Conservation (phyloP, 805 yeast genomes). For the Sugiyamaella qingdaonensis region DNA sequence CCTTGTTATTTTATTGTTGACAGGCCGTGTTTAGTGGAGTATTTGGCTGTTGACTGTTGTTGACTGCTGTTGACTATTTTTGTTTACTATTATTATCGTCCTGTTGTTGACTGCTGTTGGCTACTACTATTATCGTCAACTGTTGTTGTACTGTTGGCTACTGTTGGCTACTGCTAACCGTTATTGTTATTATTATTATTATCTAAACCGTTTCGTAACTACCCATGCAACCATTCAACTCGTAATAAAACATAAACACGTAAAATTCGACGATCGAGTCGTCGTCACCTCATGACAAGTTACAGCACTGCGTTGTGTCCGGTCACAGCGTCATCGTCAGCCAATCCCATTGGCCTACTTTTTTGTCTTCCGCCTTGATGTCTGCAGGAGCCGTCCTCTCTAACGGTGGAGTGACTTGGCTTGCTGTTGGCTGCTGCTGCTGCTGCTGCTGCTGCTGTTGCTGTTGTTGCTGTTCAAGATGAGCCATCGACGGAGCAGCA, state of each 20-base stretch:
- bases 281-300: background rate
- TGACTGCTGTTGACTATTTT: too few relatives aligned
- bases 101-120: too few relatives aligned
- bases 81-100: too few relatives aligned
- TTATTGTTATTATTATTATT: background rate
- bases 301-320: background rate
- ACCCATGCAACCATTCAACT: background rate
- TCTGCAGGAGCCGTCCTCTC: background rate
- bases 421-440: background rate
- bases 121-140: too few relatives aligned
- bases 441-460: too few relatives aligned
- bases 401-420: background rate
- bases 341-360: constrained; percentile 31
- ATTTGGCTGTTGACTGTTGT: too few relatives aligned
- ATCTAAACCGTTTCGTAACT: constrained; percentile 2
- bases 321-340: constrained; percentile 30
- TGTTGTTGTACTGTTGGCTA: too few relatives aligned
- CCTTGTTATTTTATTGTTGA: too few relatives aligned
- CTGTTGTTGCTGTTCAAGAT: too few relatives aligned
- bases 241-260: background rate
- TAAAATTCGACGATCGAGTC: background rate
- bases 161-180: too few relatives aligned
- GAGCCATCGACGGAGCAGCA: background rate
- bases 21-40: too few relatives aligned
- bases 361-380: constrained; percentile 3